Evolutionary conservation across 23 red algal species (phyloP), one percentile per base, ranked within the genome.

Genomic region (Cyanidium caldarium): DNA sequence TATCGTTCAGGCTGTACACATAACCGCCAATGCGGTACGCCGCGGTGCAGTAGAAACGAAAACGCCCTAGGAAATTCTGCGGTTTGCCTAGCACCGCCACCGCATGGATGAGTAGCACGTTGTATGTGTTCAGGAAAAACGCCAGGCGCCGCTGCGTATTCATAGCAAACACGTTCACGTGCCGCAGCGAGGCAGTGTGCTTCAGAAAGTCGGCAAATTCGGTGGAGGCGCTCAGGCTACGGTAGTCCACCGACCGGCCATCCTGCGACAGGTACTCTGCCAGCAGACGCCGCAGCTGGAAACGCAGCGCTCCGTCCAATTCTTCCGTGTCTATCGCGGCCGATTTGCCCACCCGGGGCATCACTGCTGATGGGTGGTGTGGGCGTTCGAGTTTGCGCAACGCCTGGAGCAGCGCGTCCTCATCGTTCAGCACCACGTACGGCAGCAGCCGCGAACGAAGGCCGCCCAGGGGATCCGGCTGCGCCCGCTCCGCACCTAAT

Each of bases 101-200:
- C 33, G 84, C 75, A 42, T 93, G 87, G 34, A 93, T 84, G 39
- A 85, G 76, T 0, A 93, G 80, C 46, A 65, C 78, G 68, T 93
- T 93, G 41, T 93, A 93, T 10, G 84, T 43, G 39, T 93, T 93
- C 43, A 93, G 68, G 51, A 93, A 93, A 38, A 93, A 93, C 34
- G 87, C 87, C 35, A 80, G 83, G 7, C 87, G 45, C 31, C 83
- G 43, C 17, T 19, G 3, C 2, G 65, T 25, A 21, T 10, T 26
- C 43, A 93, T 67, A 46, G 70, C 23, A 33, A 67, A 30, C 14
- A 80, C 72, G 44, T 93, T 44, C 34, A 85, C 68, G 66, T 85
- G 76, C 13, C 80, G 72, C 35, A 93, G 77, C 38, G 51, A 30
- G 17, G 58, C 45, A 2, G 80, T 77, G 12, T 44, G 58, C 13